Base-by-base conservation (phyloP, 108 stramenopile genomes). In the Cyclotella sp. region DNA sequence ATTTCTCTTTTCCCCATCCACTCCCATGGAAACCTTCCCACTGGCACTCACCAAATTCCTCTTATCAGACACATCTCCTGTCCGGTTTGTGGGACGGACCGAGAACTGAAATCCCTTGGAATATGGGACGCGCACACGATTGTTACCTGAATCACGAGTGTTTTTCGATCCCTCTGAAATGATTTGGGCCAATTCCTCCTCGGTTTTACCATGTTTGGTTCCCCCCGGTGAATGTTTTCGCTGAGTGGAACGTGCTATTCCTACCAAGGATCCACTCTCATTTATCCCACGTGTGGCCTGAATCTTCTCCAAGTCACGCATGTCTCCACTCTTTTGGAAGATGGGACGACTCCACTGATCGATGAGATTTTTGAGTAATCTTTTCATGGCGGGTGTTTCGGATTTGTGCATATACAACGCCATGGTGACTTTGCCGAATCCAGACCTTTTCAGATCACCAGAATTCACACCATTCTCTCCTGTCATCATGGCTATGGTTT, bases 301-400 rank as follows among this genome's bases (percentile, higher is more conserved):
- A 9, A 84, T 89, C 41, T 82, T 85, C 70, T 90, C 92, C 77
- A 96, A 78, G 73, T 95, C 93, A 42, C 85, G 64, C 85, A 93
- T 86, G 75, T 97, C 93, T 0, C 91, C 94, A n/a, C 89, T 90
- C 84, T 97, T 97, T 71, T 91, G 85, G 84, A 96, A 95, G 52
- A 97, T 95, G 22, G 88, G 93, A 12, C 97, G 86, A 73, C 88
- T 90, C 97, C 97, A 97, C 72, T 91, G 90, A 63, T 97, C 95
- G 72, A 97, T 95, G 62, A 91, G 70, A 18, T 51, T 61, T 58
- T 86, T 88, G 2, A 87, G 70, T 52, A 90, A 63, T 24, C 82
- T 80, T 72, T 95, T 95, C 86, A 96, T 89, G 21, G 82, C 81
- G 34, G 91, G 89, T 9, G 95, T 96, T 69, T 97, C 97, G 39